phyloP scores from a whole-genome alignment of 768 basidiomycete species.

The Boletus rufocinnamomeus region DNA sequence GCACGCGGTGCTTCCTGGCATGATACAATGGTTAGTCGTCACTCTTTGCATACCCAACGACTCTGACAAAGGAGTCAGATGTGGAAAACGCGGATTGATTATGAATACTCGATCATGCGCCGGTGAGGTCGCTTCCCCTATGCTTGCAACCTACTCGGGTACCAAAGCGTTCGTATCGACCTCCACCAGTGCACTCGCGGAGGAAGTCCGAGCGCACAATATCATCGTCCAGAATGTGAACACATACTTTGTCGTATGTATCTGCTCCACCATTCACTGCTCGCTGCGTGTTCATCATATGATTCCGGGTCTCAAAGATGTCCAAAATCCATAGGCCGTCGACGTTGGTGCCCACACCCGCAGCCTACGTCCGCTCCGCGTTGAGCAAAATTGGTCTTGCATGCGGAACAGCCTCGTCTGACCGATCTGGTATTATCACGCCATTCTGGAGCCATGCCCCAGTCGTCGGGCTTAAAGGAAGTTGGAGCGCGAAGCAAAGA shows the following conservation, averaged over 20 bases:
- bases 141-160: conserved; percentile 92
- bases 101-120: conserved; percentile 93
- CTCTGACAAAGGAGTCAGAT: not conserved
- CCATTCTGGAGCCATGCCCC: conserved; percentile 92
- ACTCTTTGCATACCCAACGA: not conserved
- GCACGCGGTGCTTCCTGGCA: conserved; percentile 74
- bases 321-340: conserved; percentile 85
- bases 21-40: conserved; percentile 64
- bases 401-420: conserved; percentile 74
- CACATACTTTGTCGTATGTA: conserved; percentile 90
- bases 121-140: conserved; percentile 85
- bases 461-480: conserved; percentile 61
- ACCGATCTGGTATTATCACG: conserved; percentile 72
- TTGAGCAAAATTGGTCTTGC: conserved; percentile 73
- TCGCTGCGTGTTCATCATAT: not conserved
- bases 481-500: conserved; percentile 59
- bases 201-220: conserved; percentile 75
- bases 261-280: not conserved
- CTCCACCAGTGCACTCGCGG: conserved; percentile 82
- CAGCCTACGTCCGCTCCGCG: conserved; percentile 72
- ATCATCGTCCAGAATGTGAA: conserved; percentile 84
- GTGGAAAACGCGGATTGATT: conserved; percentile 80
- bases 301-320: conserved; percentile 81
- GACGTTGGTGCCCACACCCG: conserved; percentile 70
- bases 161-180: conserved; percentile 89